Evolutionary conservation across 2,329 filamentous ascomycete species (phyloP).

Genomic region (Chrysosporium queenslandicum): DNA sequence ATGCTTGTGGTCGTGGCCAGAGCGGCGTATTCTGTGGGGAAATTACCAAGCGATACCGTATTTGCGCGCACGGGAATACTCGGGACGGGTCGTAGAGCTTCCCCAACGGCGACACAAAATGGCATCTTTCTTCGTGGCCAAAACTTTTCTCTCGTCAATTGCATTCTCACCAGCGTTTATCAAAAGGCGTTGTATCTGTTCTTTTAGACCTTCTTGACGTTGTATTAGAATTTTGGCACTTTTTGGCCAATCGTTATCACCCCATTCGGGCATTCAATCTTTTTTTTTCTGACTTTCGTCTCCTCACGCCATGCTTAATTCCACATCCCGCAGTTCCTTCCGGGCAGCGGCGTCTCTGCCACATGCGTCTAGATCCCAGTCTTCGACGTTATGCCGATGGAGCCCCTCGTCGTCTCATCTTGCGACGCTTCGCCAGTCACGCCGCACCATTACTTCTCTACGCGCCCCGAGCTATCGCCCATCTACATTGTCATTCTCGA

Average conservation of each 20-base stretch:
- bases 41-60: slow-evolving; percentile 3
- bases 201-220: not conserved
- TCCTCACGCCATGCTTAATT: slow-evolving; percentile 9
- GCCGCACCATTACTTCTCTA: slow-evolving; percentile 1
- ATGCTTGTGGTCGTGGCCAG: too few relatives aligned
- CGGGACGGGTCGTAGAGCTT: slow-evolving; percentile 5
- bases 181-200: slow-evolving; percentile 1
- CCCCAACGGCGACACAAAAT: slow-evolving; percentile 2
- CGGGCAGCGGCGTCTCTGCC: slow-evolving; percentile 11
- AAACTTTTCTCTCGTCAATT: slow-evolving; percentile 7
- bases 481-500: not conserved
- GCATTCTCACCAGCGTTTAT: not conserved
- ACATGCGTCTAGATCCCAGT: slow-evolving; percentile 12
- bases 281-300: not conserved
- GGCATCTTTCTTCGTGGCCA: not conserved
- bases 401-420: slow-evolving; percentile 6
- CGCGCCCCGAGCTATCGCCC: slow-evolving; percentile 2
- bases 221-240: not conserved
- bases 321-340: slow-evolving; percentile 10
- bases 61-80: slow-evolving; percentile 9
- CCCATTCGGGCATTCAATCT: not conserved
- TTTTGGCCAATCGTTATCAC: not conserved
- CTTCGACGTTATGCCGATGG: slow-evolving; percentile 5
- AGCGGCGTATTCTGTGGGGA: not conserved
- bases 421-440: slow-evolving; percentile 1